phyloP scores from a whole-genome alignment of 1,284 basidiomycete genomes.

The Rhodotorula sp. region DNA sequence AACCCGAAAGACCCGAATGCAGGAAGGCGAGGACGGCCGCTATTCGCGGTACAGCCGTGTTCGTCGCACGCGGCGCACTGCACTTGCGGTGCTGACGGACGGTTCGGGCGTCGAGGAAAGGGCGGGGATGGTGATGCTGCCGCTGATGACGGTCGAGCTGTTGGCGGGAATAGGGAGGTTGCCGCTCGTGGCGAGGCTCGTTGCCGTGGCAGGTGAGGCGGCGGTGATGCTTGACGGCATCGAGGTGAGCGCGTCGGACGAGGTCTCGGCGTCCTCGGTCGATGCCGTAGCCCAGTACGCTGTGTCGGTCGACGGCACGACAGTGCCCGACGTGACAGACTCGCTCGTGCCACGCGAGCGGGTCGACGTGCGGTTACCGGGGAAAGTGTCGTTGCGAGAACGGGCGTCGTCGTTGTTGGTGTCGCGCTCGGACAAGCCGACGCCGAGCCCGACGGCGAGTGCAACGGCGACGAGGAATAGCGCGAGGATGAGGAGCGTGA shows the following conservation, averaged over 20 bases:
- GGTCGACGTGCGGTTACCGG: background rate
- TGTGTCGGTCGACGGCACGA: constrained; percentile 32
- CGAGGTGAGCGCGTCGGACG: background rate
- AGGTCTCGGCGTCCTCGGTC: background rate
- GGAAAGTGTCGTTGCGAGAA: constrained; percentile 1
- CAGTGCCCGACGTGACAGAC: constrained; percentile 26
- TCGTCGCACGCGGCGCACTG: background rate
- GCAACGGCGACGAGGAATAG: constrained; percentile 32
- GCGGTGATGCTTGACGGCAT: constrained; percentile 4
- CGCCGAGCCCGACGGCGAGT: constrained; percentile 38
- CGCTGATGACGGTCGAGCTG: constrained; percentile 20
- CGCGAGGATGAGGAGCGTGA: constrained; percentile 24
- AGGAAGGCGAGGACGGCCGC: background rate
- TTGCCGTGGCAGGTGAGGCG: constrained; percentile 11
- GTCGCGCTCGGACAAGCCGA: constrained; percentile 24
- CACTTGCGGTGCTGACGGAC: background rate
- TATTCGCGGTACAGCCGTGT: background rate
- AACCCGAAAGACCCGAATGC: background rate
- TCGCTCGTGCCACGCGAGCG: background rate
- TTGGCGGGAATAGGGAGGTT: constrained; percentile 30
- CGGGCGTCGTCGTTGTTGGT: background rate
- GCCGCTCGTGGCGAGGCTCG: constrained; percentile 29
- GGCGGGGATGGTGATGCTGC: constrained; percentile 9
- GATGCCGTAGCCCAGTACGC: background rate
- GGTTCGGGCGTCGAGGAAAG: background rate